Evolutionary conservation across 352 stramenopile genomes (phyloP).

Genomic region (Aphanomyces invadans): DNA sequence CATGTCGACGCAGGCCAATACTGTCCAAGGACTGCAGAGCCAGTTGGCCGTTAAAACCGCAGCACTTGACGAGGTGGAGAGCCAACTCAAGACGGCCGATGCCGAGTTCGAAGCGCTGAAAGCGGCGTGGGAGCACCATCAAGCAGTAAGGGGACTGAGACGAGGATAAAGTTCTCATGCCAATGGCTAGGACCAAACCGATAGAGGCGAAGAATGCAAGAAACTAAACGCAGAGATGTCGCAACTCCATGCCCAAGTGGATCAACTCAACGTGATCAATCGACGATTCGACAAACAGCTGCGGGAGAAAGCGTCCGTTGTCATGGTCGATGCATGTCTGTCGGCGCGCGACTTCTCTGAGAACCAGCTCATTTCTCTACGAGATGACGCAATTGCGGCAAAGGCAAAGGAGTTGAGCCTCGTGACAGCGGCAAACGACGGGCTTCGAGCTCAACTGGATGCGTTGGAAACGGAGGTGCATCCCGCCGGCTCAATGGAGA

Average conservation of each 20-base stretch:
- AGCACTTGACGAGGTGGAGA: slow-evolving; percentile 34
- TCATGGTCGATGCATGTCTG: slow-evolving; percentile 49
- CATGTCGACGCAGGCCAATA: neutral
- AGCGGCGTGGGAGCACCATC: slow-evolving; percentile 43
- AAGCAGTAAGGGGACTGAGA: slow-evolving; percentile 22
- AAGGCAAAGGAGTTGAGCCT: slow-evolving; percentile 69
- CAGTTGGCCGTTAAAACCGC: neutral
- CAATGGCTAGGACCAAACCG: neutral
- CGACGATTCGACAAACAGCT: slow-evolving; percentile 35
- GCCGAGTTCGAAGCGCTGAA: slow-evolving; percentile 57
- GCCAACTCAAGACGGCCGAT: slow-evolving; percentile 54
- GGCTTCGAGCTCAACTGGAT: slow-evolving; percentile 54
- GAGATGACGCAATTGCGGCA: slow-evolving; percentile 60
- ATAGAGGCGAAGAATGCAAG: neutral
- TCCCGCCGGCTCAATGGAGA: neutral
- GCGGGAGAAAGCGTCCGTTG: slow-evolving; percentile 31
- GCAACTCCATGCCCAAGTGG: neutral
- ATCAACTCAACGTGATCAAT: slow-evolving; percentile 16
- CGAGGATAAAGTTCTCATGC: neutral
- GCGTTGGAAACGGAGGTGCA: slow-evolving; percentile 47
- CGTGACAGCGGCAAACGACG: slow-evolving; percentile 55
- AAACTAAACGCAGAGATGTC: neutral
- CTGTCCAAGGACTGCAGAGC: neutral
- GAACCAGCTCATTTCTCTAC: slow-evolving; percentile 61
- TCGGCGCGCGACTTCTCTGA: slow-evolving; percentile 66